A percentile compares a stretch with the other conserved stretches of the same genome.
phyloP scores from a whole-genome alignment of 768 basidiomycete genomes.

The Tephrocybe sp. region DNA sequence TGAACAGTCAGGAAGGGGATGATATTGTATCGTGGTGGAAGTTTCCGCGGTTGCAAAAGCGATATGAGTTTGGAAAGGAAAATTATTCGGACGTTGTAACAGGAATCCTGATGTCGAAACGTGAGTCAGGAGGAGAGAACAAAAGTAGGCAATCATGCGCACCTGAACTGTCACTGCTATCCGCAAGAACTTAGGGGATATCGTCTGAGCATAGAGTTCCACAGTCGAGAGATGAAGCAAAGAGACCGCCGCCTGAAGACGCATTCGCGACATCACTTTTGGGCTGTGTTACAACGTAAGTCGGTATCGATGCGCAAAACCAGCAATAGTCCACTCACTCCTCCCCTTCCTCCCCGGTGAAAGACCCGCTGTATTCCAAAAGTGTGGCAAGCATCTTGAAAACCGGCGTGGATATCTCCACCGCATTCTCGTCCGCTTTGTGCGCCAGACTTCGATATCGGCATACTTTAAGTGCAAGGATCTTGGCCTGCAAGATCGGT shows the following conservation, averaged over 20 bases:
- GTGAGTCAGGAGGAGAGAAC: no score
- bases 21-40: conserved; percentile 74
- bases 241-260: conserved; percentile 80
- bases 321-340: conserved; percentile 34
- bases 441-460: conserved; percentile 79
- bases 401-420: conserved; percentile 72
- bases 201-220: conserved; percentile 52
- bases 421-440: conserved; percentile 52
- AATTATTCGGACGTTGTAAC: conserved; percentile 77
- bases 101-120: conserved; percentile 89
- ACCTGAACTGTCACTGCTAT: conserved; percentile 81
- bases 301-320: not conserved
- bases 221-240: conserved; percentile 75
- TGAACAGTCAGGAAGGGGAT: conserved; percentile 88
- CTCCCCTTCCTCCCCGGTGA: conserved; percentile 44
- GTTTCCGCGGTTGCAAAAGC: conserved; percentile 61
- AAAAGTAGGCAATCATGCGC: no score
- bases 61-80: conserved; percentile 77
- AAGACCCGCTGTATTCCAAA: conserved; percentile 67
- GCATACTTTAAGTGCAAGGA: conserved; percentile 78
- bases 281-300: conserved; percentile 36
- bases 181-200: conserved; percentile 62
- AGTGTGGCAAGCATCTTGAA: conserved; percentile 73
- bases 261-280: conserved; percentile 71
- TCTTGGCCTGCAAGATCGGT: conserved; percentile 61